Evolutionary conservation across 139 green algal genomes (phyloP).

Genomic region (Micractinium sp.): DNA sequence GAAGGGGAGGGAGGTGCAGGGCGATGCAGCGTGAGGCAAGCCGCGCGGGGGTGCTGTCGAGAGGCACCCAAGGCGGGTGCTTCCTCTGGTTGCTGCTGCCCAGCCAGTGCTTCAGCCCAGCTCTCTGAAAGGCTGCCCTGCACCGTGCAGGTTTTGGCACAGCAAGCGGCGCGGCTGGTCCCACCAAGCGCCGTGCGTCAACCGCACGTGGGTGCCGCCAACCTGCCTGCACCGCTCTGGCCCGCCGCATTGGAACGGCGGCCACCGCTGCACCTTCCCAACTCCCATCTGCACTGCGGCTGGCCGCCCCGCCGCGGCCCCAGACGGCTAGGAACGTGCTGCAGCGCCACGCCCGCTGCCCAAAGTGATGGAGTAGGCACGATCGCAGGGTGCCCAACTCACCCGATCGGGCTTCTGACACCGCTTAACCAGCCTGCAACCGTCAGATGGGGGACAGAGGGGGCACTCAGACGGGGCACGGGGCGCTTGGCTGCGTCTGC

Average conservation of each 20-base stretch:
- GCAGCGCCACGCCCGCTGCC: not conserved
- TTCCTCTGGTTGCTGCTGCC: not conserved
- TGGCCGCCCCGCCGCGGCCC: no score
- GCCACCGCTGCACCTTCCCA: no score
- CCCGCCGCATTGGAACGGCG: no score
- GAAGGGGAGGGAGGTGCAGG: not conserved
- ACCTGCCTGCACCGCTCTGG: no score
- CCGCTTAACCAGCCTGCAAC: conserved; percentile 46
- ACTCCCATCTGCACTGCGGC: no score
- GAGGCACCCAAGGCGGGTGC: no score
- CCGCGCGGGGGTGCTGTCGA: no score
- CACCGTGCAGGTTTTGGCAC: no score
- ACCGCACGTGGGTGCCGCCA: no score
- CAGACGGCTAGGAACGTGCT: not conserved
- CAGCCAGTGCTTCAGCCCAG: not conserved
- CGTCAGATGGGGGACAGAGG: not conserved
- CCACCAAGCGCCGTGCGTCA: no score
- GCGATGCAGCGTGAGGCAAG: not conserved
- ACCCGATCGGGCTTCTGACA: conserved; percentile 52
- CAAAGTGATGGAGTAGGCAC: not conserved
- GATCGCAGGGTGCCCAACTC: not conserved
- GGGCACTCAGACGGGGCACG: no score
- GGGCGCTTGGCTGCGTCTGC: not conserved
- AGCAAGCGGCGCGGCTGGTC: no score
- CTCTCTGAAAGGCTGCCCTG: not conserved